Evolutionary conservation across 176 grass and related monocot genomes (phyloP), one percentile per base, ranked within the genome.

Genomic region (Musa itinerans): DNA sequence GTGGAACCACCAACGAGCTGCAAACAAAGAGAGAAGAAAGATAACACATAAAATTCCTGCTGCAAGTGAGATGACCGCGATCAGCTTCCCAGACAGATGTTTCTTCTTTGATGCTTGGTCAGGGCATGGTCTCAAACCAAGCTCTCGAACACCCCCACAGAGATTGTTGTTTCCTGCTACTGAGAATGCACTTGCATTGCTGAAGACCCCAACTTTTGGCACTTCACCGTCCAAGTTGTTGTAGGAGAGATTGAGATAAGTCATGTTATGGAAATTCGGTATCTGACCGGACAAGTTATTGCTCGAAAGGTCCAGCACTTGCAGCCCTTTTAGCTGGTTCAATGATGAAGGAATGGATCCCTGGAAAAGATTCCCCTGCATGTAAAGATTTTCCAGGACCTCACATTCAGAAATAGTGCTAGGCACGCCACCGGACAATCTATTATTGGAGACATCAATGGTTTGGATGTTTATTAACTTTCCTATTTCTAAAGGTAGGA

Each of bases 391-490:
- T 64, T 88, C 78, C 9, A 88, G 62, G 34, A 59, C 3, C 5
- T 86, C 69, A 69, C 88, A 90, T 2, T 61, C 50, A 0, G 78
- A 68, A 0, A 95, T 68, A 53, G 66, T 48, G 14, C 66, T 51
- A 52, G 92, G 88, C n/a, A 95, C 81, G 0, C 65, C 64, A 0
- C 88, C 70, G 1, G 81, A 86, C 15, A 91, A 68, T 23, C 2
- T 56, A 58, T 96, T 90, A 20, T 86, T 52, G 49, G 92, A 96
- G 2, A 91, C 34, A 8, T n/a, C 68, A 2, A 96, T 23, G 1
- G 16, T 20, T 1, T 66, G 24, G 6, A 86, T 19, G 43, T 83
- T 84, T 7, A 70, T 76, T 21, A 95, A 85, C 2, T 43, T 84
- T 4, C 88, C 83, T 7, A 91, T 52, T 50, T 79, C 88, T 1